Conservation (phyloP, 2,329 filamentous ascomycete species). For the Tolypocladium capitatum region DNA sequence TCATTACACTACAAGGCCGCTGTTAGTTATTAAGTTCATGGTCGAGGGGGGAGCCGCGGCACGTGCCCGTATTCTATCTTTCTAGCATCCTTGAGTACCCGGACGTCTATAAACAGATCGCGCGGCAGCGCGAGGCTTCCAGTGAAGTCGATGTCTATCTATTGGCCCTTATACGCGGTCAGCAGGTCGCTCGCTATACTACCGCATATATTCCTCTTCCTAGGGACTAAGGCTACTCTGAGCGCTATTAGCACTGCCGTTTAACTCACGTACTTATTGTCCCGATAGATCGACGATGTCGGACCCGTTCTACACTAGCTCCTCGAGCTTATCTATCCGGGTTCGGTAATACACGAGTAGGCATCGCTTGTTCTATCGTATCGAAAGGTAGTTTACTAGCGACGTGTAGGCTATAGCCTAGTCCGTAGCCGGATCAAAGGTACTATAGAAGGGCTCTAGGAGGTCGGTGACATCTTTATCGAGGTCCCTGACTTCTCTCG, state of each 20-base stretch:
- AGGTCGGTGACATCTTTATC: slow-evolving; percentile 73
- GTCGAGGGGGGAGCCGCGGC: not conserved
- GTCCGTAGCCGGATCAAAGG: slow-evolving; percentile 73
- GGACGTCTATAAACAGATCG: slow-evolving; percentile 92
- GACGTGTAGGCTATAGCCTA: slow-evolving; percentile 77
- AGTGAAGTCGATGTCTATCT: slow-evolving; percentile 94
- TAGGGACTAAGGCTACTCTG: slow-evolving; percentile 79
- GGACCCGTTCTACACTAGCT: slow-evolving; percentile 81
- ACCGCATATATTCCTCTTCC: slow-evolving; percentile 89
- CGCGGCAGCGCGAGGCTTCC: slow-evolving; percentile 87
- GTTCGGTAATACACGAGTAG: slow-evolving; percentile 88
- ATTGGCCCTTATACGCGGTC: slow-evolving; percentile 94
- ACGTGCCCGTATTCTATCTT: slow-evolving; percentile 97
- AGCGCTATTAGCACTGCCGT: slow-evolving; percentile 18
- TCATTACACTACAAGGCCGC: slow-evolving; percentile 58
- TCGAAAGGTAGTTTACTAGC: slow-evolving; percentile 85
- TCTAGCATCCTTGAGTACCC: slow-evolving; percentile 89
- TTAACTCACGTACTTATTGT: slow-evolving; percentile 35
- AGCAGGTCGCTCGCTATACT: slow-evolving; percentile 85
- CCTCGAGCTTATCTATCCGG: slow-evolving; percentile 80
- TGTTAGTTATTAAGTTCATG: slow-evolving; percentile 7
- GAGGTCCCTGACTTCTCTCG: slow-evolving; percentile 84
- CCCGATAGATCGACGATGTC: slow-evolving; percentile 64
- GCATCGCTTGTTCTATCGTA: slow-evolving; percentile 93
- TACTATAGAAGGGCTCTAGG: no score